A percentile compares a stretch with the other conserved stretches of the same genome.
These are phyloP conservation scores for Aspergillus bridgeri DNA, from an alignment of 495 filamentous ascomycete species.

Conservation along the genomic window DNA sequence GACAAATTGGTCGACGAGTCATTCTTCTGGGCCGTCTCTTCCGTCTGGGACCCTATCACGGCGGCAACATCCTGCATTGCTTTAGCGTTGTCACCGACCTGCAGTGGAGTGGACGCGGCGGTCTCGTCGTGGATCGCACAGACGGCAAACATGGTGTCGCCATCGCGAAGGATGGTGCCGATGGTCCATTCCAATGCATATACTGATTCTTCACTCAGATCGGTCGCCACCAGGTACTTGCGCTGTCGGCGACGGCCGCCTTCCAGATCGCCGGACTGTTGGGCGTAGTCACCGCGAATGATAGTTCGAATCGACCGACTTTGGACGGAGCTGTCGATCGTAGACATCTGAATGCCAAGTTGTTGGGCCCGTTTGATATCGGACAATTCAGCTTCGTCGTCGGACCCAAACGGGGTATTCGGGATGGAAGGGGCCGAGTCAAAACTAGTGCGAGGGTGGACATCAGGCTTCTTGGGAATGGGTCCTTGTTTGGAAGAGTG, in stretches of 20 bases:
- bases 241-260: slow-evolving; percentile 68
- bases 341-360: slow-evolving; percentile 72
- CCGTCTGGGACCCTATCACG: slow-evolving; percentile 51
- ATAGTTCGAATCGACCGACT: slow-evolving; percentile 84
- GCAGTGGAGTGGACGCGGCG: slow-evolving; percentile 36
- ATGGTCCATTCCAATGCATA: slow-evolving; percentile 97
- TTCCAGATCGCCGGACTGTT: slow-evolving; percentile 70
- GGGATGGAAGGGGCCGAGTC: slow-evolving; percentile 65
- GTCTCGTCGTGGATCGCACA: slow-evolving; percentile 86
- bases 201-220: slow-evolving; percentile 87
- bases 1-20: slow-evolving; percentile 23
- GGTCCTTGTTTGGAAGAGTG: slow-evolving; percentile 22
- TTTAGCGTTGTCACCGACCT: slow-evolving; percentile 56
- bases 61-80: slow-evolving; percentile 69
- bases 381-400: slow-evolving; percentile 76
- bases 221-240: slow-evolving; percentile 89
- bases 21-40: slow-evolving; percentile 32
- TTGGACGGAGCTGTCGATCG: slow-evolving; percentile 68
- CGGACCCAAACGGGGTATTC: slow-evolving; percentile 78
- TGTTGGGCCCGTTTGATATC: slow-evolving; percentile 86
- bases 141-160: slow-evolving; percentile 88
- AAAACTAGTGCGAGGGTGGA: slow-evolving; percentile 80
- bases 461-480: slow-evolving; percentile 53
- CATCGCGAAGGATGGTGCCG: slow-evolving; percentile 89
- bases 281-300: slow-evolving; percentile 76